Evolutionary conservation across 768 basidiomycete genomes (phyloP).

Genomic region (Russula earlei): DNA sequence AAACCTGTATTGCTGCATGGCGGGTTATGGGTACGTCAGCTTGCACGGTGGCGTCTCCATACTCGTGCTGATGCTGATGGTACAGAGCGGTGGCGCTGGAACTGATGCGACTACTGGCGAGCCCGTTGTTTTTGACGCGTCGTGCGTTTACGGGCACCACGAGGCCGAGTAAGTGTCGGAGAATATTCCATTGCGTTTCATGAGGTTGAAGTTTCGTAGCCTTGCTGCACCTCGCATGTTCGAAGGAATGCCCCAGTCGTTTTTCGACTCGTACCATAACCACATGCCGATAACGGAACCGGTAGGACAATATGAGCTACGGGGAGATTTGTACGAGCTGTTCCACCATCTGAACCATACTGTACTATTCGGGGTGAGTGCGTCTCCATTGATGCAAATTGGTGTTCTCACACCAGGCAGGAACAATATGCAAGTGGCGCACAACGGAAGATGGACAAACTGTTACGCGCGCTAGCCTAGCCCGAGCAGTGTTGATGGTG

Average conservation of each 20-base stretch:
- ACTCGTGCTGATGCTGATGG: neutral
- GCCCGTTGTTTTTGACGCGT: conserved; percentile 70
- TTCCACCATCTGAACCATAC: conserved; percentile 83
- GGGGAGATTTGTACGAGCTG: conserved; percentile 63
- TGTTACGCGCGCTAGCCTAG: conserved; percentile 35
- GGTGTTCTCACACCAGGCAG: conserved; percentile 19
- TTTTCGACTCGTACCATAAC: conserved; percentile 58
- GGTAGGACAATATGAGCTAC: conserved; percentile 49
- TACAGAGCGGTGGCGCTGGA: conserved; percentile 67
- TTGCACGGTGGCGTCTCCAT: neutral
- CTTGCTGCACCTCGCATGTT: conserved; percentile 74
- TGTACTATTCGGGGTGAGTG: conserved; percentile 62
- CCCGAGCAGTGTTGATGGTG: too few species aligned
- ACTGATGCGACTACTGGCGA: conserved; percentile 41
- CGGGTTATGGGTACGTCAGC: conserved; percentile 60
- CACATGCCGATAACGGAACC: conserved; percentile 57
- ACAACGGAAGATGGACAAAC: conserved; percentile 35
- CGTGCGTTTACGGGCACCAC: conserved; percentile 71
- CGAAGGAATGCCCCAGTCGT: conserved; percentile 57
- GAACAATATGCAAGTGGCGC: conserved; percentile 47
- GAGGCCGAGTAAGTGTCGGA: conserved; percentile 59
- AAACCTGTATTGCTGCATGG: conserved; percentile 69
- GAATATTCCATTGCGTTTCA: neutral
- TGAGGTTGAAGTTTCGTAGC: conserved; percentile 28
- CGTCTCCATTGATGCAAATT: neutral